Percentiles rank a stretch among this genome's conserved stretches.
Evolutionary conservation across 352 stramenopile species (phyloP).

Genomic region (Phytophthora melonis): DNA sequence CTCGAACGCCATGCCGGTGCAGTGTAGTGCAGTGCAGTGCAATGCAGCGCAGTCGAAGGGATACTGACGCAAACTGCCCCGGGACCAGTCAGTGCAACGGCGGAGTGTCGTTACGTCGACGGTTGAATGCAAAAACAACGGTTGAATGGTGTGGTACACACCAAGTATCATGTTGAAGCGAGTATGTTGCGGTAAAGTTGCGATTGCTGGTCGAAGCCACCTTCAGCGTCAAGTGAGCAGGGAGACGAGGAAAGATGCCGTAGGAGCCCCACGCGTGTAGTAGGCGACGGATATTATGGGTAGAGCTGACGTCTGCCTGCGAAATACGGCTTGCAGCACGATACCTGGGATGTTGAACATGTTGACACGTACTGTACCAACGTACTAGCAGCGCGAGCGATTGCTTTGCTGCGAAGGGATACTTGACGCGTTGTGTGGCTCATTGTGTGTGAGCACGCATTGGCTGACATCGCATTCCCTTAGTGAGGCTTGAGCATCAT

Average conservation of each 20-base stretch:
- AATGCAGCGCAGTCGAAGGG: neutral
- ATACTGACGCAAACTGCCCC: conserved; percentile 4
- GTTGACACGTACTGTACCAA: neutral
- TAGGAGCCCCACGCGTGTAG: too few species aligned
- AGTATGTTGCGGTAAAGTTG: neutral
- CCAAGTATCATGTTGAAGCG: neutral
- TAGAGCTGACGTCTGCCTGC: too few species aligned
- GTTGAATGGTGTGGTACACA: neutral
- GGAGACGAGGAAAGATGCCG: too few species aligned
- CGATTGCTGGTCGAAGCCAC: neutral
- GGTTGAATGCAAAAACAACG: conserved; percentile 19
- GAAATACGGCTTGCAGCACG: too few species aligned
- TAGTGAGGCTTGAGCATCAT: too few species aligned
- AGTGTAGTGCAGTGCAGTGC: neutral
- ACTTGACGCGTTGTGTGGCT: too few species aligned
- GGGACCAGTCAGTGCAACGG: neutral
- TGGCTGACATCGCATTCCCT: too few species aligned
- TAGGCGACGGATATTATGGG: too few species aligned
- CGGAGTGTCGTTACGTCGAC: conserved; percentile 19
- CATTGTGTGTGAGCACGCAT: too few species aligned
- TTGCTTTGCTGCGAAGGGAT: neutral
- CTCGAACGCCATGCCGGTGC: conserved; percentile 21
- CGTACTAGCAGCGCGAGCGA: neutral
- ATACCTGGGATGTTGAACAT: too few species aligned
- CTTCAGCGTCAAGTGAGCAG: too few species aligned